phyloP scores from a whole-genome alignment of 208 protist genomes.

The Acanthamoeba castellanii region DNA sequence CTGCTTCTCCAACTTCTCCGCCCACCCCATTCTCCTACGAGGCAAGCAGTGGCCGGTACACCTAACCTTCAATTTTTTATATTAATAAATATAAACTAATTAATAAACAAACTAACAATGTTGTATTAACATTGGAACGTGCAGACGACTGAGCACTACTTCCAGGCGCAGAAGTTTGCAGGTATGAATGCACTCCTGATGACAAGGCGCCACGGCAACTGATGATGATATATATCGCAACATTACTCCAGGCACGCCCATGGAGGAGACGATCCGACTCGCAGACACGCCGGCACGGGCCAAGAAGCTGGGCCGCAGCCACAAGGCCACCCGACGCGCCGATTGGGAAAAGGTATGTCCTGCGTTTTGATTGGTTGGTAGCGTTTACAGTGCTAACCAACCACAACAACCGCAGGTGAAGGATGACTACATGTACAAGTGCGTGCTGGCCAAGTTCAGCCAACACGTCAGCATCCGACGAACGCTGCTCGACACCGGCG shows the following conservation, averaged over 20 bases:
- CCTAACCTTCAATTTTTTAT: no score
- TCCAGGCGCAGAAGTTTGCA: slow-evolving; percentile 66
- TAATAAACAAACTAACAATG: no score
- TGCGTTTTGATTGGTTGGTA: no score
- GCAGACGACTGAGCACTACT: slow-evolving; percentile 73
- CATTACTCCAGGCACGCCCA: neutral
- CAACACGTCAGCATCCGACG: slow-evolving; percentile 48
- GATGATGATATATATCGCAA: no score
- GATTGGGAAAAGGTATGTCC: slow-evolving; percentile 25
- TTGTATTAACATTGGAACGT: no score
- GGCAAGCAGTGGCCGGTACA: slow-evolving; percentile 1
- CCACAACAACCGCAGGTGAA: no score
- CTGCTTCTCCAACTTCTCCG: slow-evolving; percentile 65
- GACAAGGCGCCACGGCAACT: no score
- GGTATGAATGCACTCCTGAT: no score
- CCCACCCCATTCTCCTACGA: neutral
- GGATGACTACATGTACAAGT: slow-evolving; percentile 24
- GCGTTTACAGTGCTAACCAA: no score
- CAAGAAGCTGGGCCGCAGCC: neutral
- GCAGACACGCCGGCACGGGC: neutral
- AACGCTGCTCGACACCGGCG: slow-evolving; percentile 14
- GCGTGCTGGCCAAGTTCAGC: slow-evolving; percentile 61
- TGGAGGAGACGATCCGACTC: slow-evolving; percentile 58
- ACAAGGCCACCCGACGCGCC: neutral
- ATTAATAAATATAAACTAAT: no score